Evolutionary conservation across 2,329 filamentous ascomycete species (phyloP).

Genomic region (Diaporthe nobilis): DNA sequence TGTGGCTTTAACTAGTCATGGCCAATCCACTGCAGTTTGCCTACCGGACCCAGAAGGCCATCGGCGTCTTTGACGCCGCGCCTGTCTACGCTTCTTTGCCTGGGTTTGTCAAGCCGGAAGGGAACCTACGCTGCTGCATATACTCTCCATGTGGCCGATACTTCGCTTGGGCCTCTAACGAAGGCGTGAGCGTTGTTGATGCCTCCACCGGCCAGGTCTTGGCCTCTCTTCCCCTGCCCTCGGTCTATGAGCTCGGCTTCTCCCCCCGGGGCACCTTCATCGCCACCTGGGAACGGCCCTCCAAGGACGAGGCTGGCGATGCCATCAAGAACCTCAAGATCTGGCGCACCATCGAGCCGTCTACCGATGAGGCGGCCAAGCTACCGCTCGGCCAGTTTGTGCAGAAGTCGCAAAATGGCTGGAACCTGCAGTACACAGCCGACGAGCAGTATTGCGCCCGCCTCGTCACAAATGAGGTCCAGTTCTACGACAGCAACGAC

Average conservation of each 20-base stretch:
- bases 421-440: slow-evolving; percentile 96
- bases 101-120: slow-evolving; percentile 89
- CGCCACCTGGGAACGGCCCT: slow-evolving; percentile 95
- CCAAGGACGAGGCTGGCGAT: slow-evolving; percentile 93
- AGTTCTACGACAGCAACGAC: slow-evolving; percentile 93
- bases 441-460: slow-evolving; percentile 96
- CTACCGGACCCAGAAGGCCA: slow-evolving; percentile 96
- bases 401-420: slow-evolving; percentile 94
- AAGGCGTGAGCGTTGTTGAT: slow-evolving; percentile 89
- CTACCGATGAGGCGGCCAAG: slow-evolving; percentile 73
- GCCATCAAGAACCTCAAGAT: slow-evolving; percentile 97
- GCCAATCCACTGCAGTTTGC: slow-evolving; percentile 94
- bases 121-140: slow-evolving; percentile 92
- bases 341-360: slow-evolving; percentile 86
- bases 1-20: slow-evolving; percentile 96
- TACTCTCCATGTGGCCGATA: slow-evolving; percentile 97
- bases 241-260: slow-evolving; percentile 95
- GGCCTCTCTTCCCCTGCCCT: slow-evolving; percentile 81
- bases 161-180: slow-evolving; percentile 93
- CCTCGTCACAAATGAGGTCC: slow-evolving; percentile 95
- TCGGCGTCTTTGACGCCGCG: slow-evolving; percentile 90
- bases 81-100: slow-evolving; percentile 88
- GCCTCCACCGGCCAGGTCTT: slow-evolving; percentile 81
- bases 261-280: slow-evolving; percentile 93
- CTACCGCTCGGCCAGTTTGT: slow-evolving; percentile 90